Evolutionary conservation across 2,329 filamentous ascomycete species (phyloP).

Genomic region (Hypoxylon sp.): DNA sequence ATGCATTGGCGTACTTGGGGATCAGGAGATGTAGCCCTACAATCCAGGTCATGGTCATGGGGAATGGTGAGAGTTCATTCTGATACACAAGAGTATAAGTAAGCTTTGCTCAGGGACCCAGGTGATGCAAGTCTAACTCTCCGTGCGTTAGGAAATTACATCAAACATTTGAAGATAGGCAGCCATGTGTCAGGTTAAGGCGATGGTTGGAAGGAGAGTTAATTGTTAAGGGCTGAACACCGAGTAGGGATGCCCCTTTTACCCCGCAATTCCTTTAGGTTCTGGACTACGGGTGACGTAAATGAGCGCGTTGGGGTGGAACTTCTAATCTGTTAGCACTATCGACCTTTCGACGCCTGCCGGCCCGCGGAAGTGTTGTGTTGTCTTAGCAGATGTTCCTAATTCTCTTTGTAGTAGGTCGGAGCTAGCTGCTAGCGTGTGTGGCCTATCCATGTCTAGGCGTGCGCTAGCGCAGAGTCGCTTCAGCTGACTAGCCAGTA

Average conservation of each 20-base stretch:
- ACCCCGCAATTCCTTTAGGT: slow-evolving; percentile 50
- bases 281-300: slow-evolving; percentile 51
- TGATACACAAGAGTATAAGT: slow-evolving; percentile 20
- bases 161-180: slow-evolving; percentile 12
- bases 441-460: slow-evolving; percentile 7
- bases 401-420: slow-evolving; percentile 23
- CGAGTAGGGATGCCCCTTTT: slow-evolving; percentile 45
- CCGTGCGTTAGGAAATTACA: slow-evolving; percentile 31
- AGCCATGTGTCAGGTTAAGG: slow-evolving; percentile 25
- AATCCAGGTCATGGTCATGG: neutral
- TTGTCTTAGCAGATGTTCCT: slow-evolving; percentile 22
- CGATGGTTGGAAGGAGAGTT: neutral
- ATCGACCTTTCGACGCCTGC: slow-evolving; percentile 13
- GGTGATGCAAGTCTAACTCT: slow-evolving; percentile 32
- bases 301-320: slow-evolving; percentile 11
- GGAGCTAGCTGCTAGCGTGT: slow-evolving; percentile 11
- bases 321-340: slow-evolving; percentile 28
- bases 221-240: slow-evolving; percentile 23
- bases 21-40: neutral
- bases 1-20: neutral
- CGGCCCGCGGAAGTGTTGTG: slow-evolving; percentile 13
- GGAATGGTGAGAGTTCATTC: slow-evolving; percentile 15
- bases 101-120: slow-evolving; percentile 22
- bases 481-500: slow-evolving; percentile 18
- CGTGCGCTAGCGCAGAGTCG: slow-evolving; percentile 22